These are phyloP conservation scores for Fusarium sulawesiense DNA, from an alignment of 2,329 filamentous ascomycete species.

Conservation along the genomic window DNA sequence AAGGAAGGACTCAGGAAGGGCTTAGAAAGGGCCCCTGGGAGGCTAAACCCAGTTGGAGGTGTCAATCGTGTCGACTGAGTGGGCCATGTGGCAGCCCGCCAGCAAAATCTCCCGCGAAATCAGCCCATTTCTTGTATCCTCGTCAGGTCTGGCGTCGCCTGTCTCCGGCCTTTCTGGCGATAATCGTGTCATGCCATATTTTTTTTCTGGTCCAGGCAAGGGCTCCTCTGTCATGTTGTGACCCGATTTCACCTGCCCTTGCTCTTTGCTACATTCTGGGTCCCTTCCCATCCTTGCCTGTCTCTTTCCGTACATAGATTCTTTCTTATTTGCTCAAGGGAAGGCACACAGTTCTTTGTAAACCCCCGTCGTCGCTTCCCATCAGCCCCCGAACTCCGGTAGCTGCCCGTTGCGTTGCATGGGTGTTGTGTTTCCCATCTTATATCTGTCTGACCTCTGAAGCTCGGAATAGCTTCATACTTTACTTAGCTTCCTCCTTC, in stretches of 20 bases:
- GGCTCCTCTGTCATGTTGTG: constrained; percentile 31
- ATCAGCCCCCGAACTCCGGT: constrained; percentile 37
- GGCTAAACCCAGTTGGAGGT: constrained; percentile 36
- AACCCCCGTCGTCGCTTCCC: constrained; percentile 41
- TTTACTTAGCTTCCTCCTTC: constrained; percentile 30
- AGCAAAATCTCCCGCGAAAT: constrained; percentile 50
- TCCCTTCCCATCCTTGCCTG: constrained; percentile 15
- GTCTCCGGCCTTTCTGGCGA: constrained; percentile 48
- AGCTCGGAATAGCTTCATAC: constrained; percentile 48
- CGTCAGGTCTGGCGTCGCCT: constrained; percentile 47
- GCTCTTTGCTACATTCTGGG: constrained; percentile 5
- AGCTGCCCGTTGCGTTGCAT: constrained; percentile 38
- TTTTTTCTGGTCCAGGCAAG: constrained; percentile 39
- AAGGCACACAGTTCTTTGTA: constrained; percentile 23
- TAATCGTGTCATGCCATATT: constrained; percentile 54
- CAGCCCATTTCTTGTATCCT: constrained; percentile 53
- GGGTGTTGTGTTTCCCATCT: constrained; percentile 37
- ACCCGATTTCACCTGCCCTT: constrained; percentile 38
- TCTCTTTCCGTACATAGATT: constrained; percentile 27
- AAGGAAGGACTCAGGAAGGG: constrained; percentile 4
- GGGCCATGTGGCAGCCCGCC: constrained; percentile 40
- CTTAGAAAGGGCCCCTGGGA: constrained; percentile 20
- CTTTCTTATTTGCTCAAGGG: constrained; percentile 10
- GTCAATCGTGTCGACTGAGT: constrained; percentile 38
- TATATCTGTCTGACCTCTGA: constrained; percentile 34